A percentile compares a stretch with the other conserved stretches of the same genome.
phyloP scores from a whole-genome alignment of 1,139 yeast species.

The Suhomyces taliae region DNA sequence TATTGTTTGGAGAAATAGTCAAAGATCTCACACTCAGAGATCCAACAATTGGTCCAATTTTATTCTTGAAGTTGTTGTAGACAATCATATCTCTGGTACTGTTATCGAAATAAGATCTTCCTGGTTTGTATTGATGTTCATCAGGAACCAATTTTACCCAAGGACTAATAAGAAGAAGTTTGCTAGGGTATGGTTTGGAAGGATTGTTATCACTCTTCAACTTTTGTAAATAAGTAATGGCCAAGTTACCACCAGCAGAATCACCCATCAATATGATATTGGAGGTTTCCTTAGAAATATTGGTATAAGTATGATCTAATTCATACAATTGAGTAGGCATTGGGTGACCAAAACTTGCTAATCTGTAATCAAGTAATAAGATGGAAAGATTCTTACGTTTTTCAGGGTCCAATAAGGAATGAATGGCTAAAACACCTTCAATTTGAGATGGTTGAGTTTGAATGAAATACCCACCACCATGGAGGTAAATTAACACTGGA shows the following conservation, averaged over 20 bases:
- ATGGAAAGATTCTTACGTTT: constrained; percentile 30
- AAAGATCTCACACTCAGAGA: constrained; percentile 16
- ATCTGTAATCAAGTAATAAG: constrained; percentile 39
- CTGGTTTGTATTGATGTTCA: constrained; percentile 20
- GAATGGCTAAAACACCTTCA: constrained; percentile 29
- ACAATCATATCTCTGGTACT: constrained; percentile 32
- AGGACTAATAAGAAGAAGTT: constrained; percentile 38
- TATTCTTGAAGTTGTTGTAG: constrained; percentile 29
- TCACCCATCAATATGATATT: constrained; percentile 41
- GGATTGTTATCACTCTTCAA: constrained; percentile 16
- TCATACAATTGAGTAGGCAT: constrained; percentile 40
- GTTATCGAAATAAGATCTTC: constrained; percentile 39
- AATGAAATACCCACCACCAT: constrained; percentile 47
- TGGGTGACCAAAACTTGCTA: constrained; percentile 31
- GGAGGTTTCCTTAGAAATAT: constrained; percentile 27
- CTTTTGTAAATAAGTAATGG: constrained; percentile 30
- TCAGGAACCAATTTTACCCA: constrained; percentile 34
- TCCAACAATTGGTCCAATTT: constrained; percentile 30
- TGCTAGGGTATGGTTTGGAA: constrained; percentile 28
- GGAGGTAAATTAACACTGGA: constrained; percentile 39
- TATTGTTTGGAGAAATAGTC: constrained; percentile 21
- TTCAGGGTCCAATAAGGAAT: constrained; percentile 29
- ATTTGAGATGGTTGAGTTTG: constrained; percentile 38
- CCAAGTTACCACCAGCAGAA: constrained; percentile 45
- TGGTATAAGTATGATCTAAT: constrained; percentile 30